phyloP scores from a whole-genome alignment of 2,329 filamentous ascomycete species.

The Arachnomyces sp. region DNA sequence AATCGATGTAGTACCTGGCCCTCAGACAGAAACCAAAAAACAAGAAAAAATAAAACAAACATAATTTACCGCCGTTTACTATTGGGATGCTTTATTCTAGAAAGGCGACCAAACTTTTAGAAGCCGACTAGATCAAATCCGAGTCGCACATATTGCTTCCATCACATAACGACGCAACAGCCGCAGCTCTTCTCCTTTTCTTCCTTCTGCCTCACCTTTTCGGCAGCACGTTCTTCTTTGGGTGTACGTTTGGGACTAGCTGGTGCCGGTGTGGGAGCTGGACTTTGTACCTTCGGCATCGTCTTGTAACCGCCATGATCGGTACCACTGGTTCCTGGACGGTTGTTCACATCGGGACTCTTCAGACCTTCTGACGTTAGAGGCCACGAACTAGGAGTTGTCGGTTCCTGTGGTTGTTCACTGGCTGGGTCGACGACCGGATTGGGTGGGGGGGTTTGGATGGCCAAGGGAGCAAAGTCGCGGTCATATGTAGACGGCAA shows the following conservation, averaged over 20 bases:
- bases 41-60: no score
- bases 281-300: conserved; percentile 39
- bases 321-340: conserved; percentile 36
- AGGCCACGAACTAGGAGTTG: conserved; percentile 16
- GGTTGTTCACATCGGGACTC: conserved; percentile 24
- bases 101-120: conserved; percentile 7
- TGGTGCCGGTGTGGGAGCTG: conserved; percentile 20
- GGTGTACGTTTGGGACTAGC: conserved; percentile 13
- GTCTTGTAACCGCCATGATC: conserved; percentile 39
- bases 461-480: conserved; percentile 70
- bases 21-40: no score
- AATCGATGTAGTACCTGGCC: no score
- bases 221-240: no score
- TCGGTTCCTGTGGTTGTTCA: conserved; percentile 4
- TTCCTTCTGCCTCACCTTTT: conserved; percentile 14
- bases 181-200: conserved; percentile 57
- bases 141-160: not conserved
- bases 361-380: conserved; percentile 20
- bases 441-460: conserved; percentile 23
- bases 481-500: conserved; percentile 79
- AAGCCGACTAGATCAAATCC: conserved; percentile 2
- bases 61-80: no score
- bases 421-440: conserved; percentile 10
- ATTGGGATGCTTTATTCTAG: not conserved
- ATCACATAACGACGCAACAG: conserved; percentile 69